phyloP scores from a whole-genome alignment of 176 grass and related monocot species.

The Oryza rufipogon region DNA sequence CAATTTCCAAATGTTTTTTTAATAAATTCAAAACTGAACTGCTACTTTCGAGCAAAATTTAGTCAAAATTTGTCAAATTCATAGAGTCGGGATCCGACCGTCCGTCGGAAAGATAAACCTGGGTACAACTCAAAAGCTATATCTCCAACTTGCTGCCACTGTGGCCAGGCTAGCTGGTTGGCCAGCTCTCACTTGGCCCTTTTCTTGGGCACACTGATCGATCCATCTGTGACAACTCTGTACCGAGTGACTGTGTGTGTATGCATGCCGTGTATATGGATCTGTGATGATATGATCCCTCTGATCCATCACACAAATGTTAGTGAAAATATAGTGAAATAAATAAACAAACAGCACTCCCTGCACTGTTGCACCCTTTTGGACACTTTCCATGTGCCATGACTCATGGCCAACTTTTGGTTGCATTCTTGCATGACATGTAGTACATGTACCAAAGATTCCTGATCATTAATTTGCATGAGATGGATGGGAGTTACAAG shows the following conservation, averaged over 20 bases:
- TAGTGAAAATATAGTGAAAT: not conserved
- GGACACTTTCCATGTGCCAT: constrained; percentile 45
- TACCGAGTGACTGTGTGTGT: not conserved
- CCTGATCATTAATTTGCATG: constrained; percentile 31
- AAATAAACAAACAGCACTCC: not conserved
- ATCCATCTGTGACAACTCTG: constrained; percentile 4
- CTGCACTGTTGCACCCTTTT: constrained; percentile 31
- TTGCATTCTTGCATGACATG: constrained; percentile 28
- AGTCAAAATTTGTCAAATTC: too few species aligned
- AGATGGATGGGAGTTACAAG: constrained; percentile 4
- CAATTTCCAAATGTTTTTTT: too few species aligned
- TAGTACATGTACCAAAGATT: constrained; percentile 48
- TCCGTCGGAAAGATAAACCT: too few species aligned
- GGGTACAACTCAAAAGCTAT: constrained; percentile 29
- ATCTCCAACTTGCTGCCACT: not conserved
- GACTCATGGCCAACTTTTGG: constrained; percentile 22
- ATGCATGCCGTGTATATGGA: not conserved
- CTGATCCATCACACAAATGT: not conserved
- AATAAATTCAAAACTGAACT: too few species aligned
- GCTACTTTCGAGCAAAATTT: too few species aligned
- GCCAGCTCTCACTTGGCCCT: constrained; percentile 16
- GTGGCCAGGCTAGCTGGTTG: not conserved
- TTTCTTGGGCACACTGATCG: not conserved
- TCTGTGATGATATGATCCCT: not conserved
- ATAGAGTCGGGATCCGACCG: too few species aligned